Percentiles rank a stretch among this genome's conserved stretches.
Evolutionary conservation across 1,139 yeast species (phyloP).

Genomic region (Debaryomyces udenii): DNA sequence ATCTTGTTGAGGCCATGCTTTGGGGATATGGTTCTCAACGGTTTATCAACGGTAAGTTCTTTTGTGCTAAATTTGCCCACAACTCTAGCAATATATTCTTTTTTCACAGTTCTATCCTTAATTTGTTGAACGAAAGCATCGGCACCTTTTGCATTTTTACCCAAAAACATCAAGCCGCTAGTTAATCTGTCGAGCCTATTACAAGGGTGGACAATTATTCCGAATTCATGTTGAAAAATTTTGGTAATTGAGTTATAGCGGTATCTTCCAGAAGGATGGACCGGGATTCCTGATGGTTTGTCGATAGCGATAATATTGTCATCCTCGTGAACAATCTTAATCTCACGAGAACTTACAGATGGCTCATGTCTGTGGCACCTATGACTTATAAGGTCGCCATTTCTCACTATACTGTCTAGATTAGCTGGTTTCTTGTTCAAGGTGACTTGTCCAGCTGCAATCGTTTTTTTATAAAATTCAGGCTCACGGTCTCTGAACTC

Average conservation of each 20-base stretch:
- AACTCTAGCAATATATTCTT: slow-evolving; percentile 87
- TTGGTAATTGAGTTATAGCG: slow-evolving; percentile 87
- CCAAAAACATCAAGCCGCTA: slow-evolving; percentile 92
- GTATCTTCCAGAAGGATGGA: slow-evolving; percentile 94
- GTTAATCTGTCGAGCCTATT: slow-evolving; percentile 90
- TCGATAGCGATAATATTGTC: slow-evolving; percentile 83
- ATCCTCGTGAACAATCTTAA: slow-evolving; percentile 76
- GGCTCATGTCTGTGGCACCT: slow-evolving; percentile 90
- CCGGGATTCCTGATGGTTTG: slow-evolving; percentile 95
- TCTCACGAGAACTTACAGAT: slow-evolving; percentile 72
- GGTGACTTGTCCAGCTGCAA: slow-evolving; percentile 71
- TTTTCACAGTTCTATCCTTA: slow-evolving; percentile 72
- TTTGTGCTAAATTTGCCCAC: slow-evolving; percentile 75
- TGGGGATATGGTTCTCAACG: slow-evolving; percentile 75
- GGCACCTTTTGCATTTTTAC: slow-evolving; percentile 81
- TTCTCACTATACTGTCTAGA: slow-evolving; percentile 65
- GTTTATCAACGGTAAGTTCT: slow-evolving; percentile 61
- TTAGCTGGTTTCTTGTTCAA: slow-evolving; percentile 68
- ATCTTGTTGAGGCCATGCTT: slow-evolving; percentile 77
- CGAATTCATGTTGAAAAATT: slow-evolving; percentile 68
- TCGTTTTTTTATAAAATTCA: slow-evolving; percentile 67
- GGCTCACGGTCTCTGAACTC: slow-evolving; percentile 86
- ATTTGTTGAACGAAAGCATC: slow-evolving; percentile 75
- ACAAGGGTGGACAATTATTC: slow-evolving; percentile 77
- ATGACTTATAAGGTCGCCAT: slow-evolving; percentile 87